Evolutionary conservation across 331 rosid genomes (phyloP), one percentile per base, ranked within the genome.

Genomic region (Pyracantha coccinea): DNA sequence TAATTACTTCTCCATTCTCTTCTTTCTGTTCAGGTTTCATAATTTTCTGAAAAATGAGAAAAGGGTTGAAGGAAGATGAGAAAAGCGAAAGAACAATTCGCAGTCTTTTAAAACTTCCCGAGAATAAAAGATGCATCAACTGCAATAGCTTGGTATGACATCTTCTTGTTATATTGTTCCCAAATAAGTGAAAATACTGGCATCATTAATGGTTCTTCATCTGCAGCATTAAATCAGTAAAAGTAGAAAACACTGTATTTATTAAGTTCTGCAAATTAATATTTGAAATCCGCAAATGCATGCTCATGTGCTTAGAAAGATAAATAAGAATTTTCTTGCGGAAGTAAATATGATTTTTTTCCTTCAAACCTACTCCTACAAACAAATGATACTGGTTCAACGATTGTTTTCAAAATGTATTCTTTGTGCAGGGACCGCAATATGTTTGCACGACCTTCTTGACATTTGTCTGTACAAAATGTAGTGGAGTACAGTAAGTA

Each of bases 401-500:
- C n/a, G n/a, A n/a, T n/a, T n/a, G n/a, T n/a, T n/a, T n/a, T n/a
- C n/a, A n/a, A n/a, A n/a, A 57, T 52, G 21, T 14, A 47, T 68
- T 35, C 53, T 73, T 77, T 80, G 21, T 72, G 79, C 81, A 94
- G 99, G 99, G 97, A 64, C 97, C 99, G 21, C 99, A 92, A 78
- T 94, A 94, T 81, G 97, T 90, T 15, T 92, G 97, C 79, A 89
- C 93, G 53, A 94, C 93, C 70, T 92, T 94, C 87, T 81, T 80
- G 59, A 92, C 97, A 54, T 94, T 90, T 62, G 87, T 92, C 63
- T 92, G 99, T 83, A 92, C 93, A 80, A 92, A 79, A 66, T 94
- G 99, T 87, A 94, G 99, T 78, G 99, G 99, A 44, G 87, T 94
- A 70, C 99, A 94, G 99, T 94, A 84, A 83, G 97, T 59, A 72